Evolutionary conservation across 1,284 basidiomycete genomes (phyloP), one percentile per base, ranked within the genome.

Genomic region (Termitomyces sp.): DNA sequence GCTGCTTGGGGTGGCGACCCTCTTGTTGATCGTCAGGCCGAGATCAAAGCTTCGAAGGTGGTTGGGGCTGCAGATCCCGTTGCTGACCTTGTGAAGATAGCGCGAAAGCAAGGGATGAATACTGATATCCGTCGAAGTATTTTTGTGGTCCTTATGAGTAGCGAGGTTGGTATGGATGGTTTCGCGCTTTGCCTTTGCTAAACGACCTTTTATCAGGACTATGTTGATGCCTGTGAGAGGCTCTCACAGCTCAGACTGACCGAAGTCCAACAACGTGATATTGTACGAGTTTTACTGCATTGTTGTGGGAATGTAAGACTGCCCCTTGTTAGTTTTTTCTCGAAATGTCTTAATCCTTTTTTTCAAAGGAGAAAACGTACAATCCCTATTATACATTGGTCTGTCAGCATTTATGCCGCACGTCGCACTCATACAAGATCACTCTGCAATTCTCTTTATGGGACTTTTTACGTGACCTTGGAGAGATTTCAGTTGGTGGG

Each of bases 351-450:
- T 52, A 9, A 57, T 51, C 24, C 44, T 19, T 13, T 19, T 13
- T 13, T 15, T 17, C 13, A 12, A 64, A 95, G 92, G 96, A 98
- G 71, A 88, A 87, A 67, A 70, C 79, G 1, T 98, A 97, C 74
- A 99, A 99, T 65, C 96, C 97, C 0, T 99, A 94, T 74, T 99
- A 99, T 70, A 84, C 91, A 1, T 83, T 99, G 24, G 85, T 99
- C 45, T 80, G 79, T 61, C 86, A 90, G 64, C 83, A 89, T 28
- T 79, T 92, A 41, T 89, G 86, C 65, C 75, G 77, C 15, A 80
- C 80, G 6, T 86, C 91, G 0, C 88, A 92, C 61, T 85, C 88
- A 6, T 89, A 94, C 72, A 88, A 86, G 61, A 89, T 99, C 62
- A 98, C 97, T 0, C 75, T 99, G 40, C 97, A 98, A 67, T 99